Evolutionary conservation across 2,329 filamentous ascomycete species (phyloP).

Genomic region (Colletotrichum lini): DNA sequence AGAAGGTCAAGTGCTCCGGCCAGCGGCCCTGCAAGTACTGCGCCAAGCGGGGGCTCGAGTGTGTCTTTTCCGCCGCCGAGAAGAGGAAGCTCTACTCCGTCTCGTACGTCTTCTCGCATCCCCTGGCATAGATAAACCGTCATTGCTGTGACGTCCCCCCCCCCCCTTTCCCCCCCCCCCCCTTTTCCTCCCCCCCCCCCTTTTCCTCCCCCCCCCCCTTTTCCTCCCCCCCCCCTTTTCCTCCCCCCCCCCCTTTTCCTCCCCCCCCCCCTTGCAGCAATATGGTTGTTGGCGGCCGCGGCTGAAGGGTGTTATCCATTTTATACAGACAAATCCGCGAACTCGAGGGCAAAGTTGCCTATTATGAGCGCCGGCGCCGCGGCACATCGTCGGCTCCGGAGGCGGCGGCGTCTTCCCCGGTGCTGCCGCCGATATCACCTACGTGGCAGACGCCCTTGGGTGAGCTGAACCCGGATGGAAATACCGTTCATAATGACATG

Average conservation of each 20-base stretch:
- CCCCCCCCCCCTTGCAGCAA: not conserved
- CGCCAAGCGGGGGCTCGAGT: conserved; percentile 21
- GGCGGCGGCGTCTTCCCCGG: not conserved
- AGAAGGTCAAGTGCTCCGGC: conserved; percentile 40
- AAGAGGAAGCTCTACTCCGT: conserved; percentile 38
- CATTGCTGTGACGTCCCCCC: too few species aligned
- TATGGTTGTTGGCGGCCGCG: not conserved
- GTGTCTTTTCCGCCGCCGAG: conserved; percentile 19
- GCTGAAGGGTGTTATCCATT: not conserved
- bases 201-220: too few species aligned
- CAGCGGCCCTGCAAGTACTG: conserved; percentile 37
- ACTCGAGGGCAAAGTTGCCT: conserved; percentile 18
- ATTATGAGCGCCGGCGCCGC: conserved; percentile 19
- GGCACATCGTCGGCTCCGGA: conserved; percentile 3
- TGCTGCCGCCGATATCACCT: not conserved
- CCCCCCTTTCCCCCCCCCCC: too few species aligned
- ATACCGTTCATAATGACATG: not conserved
- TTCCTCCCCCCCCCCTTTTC: too few species aligned
- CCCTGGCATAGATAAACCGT: too few species aligned
- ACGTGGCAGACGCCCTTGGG: not conserved
- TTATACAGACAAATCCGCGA: conserved; percentile 14
- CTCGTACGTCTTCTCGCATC: conserved; percentile 17
- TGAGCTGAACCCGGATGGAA: not conserved
- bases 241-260: too few species aligned
- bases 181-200: too few species aligned